phyloP scores from a whole-genome alignment of 352 stramenopile genomes.

The Phytophthora brassicae region DNA sequence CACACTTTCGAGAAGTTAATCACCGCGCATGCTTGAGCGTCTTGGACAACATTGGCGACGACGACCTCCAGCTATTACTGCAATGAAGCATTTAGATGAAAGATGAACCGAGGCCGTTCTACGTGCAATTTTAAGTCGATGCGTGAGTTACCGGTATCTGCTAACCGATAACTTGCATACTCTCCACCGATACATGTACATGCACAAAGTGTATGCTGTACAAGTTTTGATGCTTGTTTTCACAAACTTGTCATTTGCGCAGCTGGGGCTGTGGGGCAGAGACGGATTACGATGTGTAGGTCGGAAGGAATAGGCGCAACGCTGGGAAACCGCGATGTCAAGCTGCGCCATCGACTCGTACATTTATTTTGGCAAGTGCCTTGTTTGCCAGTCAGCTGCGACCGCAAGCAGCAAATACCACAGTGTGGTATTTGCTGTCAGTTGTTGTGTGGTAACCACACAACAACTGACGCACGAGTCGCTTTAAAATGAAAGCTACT shows the following conservation, averaged over 20 bases:
- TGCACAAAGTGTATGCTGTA: too few species aligned
- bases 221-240: neutral
- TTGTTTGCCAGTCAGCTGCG: neutral
- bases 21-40: conserved; percentile 57
- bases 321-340: neutral
- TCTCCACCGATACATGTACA: too few species aligned
- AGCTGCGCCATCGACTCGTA: neutral
- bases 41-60: conserved; percentile 54
- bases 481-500: neutral
- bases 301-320: neutral
- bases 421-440: too few species aligned
- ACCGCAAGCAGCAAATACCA: too few species aligned
- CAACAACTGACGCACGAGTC: too few species aligned
- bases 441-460: too few species aligned
- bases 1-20: conserved; percentile 76
- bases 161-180: too few species aligned
- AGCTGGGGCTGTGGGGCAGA: neutral
- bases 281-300: conserved; percentile 12
- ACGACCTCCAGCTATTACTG: conserved; percentile 32
- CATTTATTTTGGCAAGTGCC: neutral
- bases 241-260: neutral
- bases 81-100: conserved; percentile 11
- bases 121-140: conserved; percentile 19
- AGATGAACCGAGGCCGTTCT: neutral
- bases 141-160: too few species aligned